Conservation (phyloP, 2,329 filamentous ascomycete genomes). For the Chaetothyriales sp. region DNA sequence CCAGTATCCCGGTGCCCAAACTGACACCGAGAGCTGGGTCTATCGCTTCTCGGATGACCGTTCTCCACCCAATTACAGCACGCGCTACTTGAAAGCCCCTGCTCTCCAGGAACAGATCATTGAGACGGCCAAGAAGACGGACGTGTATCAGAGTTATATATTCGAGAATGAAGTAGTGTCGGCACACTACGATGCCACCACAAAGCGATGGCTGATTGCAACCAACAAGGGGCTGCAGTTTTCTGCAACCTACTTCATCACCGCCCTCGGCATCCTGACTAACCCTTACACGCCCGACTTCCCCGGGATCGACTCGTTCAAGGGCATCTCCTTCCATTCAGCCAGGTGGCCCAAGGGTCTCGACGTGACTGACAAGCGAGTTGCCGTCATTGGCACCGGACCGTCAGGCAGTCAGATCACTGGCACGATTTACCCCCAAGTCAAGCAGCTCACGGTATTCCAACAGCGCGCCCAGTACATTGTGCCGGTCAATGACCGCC, state of each 20-base stretch:
- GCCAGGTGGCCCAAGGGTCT: conserved; percentile 44
- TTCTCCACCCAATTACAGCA: conserved; percentile 4
- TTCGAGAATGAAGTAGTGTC: too few relatives aligned
- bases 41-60: conserved; percentile 28
- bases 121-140: too few relatives aligned
- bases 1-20: conserved; percentile 25
- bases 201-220: too few relatives aligned
- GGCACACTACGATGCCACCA: too few relatives aligned
- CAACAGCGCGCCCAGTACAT: conserved; percentile 7
- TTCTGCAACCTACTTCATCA: conserved; percentile 21
- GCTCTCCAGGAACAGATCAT: too few relatives aligned
- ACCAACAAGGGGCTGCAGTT: too few relatives aligned
- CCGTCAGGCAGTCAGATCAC: conserved; percentile 46
- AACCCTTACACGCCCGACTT: conserved; percentile 47
- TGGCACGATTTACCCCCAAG: conserved; percentile 42
- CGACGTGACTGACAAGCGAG: conserved; percentile 41
- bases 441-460: conserved; percentile 19
- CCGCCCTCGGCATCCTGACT: conserved; percentile 36
- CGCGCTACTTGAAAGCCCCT: too few relatives aligned
- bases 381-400: conserved; percentile 51
- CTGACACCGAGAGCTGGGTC: conserved; percentile 9
- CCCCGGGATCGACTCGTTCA: conserved; percentile 42
- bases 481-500: conserved; percentile 7
- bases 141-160: too few relatives aligned
- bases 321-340: conserved; percentile 45